phyloP scores from a whole-genome alignment of 164 flowering plant species.

The Kalanchoe fedtschenkoi region DNA sequence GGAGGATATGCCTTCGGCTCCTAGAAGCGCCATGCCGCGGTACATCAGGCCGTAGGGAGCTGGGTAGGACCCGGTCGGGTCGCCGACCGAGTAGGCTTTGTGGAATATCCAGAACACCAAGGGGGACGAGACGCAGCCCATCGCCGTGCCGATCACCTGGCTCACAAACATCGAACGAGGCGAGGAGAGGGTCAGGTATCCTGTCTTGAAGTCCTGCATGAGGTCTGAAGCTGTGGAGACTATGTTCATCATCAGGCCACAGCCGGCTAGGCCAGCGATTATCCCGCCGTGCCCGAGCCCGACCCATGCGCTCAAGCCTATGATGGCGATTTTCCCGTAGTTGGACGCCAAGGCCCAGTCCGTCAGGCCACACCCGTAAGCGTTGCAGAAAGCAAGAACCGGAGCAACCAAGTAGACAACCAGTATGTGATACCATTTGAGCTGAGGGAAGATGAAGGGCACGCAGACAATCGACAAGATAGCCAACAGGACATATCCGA shows the following conservation, averaged over 20 bases:
- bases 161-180: constrained; percentile 8
- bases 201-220: constrained; percentile 7
- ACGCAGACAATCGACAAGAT: background rate
- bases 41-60: background rate
- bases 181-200: constrained; percentile 7
- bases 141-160: constrained; percentile 2
- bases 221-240: constrained; percentile 8
- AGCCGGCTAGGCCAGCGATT: constrained; percentile 1
- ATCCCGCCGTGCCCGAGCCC: constrained; percentile 1
- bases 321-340: constrained; percentile 4
- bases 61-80: background rate
- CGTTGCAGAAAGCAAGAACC: constrained; percentile 2
- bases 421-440: constrained; percentile 1
- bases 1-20: background rate
- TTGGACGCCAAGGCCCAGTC: constrained; percentile 3
- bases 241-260: constrained; percentile 8
- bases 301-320: constrained; percentile 1
- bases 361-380: constrained; percentile 2
- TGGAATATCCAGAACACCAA: background rate
- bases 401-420: background rate
- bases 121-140: constrained; percentile 2
- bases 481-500: background rate
- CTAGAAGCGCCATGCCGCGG: constrained; percentile 6
- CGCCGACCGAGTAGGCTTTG: background rate
- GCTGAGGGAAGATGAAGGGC: background rate